Base-by-base conservation (phyloP, 129 eudicot species). In the Chrysanthemum seticuspe region DNA sequence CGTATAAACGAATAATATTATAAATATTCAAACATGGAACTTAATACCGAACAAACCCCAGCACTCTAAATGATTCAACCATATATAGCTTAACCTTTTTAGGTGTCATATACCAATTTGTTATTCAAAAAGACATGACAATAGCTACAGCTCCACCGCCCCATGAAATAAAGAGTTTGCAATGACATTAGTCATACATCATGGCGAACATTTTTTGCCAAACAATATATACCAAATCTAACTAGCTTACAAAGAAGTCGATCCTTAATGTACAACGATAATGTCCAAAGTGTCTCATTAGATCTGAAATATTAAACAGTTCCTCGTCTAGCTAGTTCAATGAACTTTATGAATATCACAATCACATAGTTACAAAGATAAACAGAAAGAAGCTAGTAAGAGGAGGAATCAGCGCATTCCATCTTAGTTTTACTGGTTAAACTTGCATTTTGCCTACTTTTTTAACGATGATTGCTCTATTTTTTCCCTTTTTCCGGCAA, bases 151-250 rank as follows among this genome's bases (percentile, higher is more conserved):
- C n/a, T 19, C 23, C 21, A 31, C 50, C 68, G 68, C 10, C 49
- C 67, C 45, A 62, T 62, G 12, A 60, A 5, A 62, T 62, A 10
- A 62, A 13, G 18, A 27, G 68, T 62, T 31, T 62, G 68, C 19
- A 64, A 27, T 36, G 68, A 36, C 25, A 15, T 6, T 18, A 64
- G 25, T 49, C 68, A 15, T 34, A 63, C 23, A 11, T 34, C 50
- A 29, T 36, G 68, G 15, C 51, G 13, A 23, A 55, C 60, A 55
- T 15, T 14, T 55, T 34, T 34, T 34, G 6, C 44, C 44, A 34
- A 34, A 34, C 44, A 34, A 61, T 61, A 13, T 61, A 15, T 13
- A 13, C 40, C 66, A 27, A 61, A 27, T 29, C 31, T 8, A 27
- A 27, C 14, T 11, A 7, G 19, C 44, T 1, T 13, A 23, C 67